Evolutionary conservation across 2,329 filamentous ascomycete species (phyloP).

Genomic region (Xylaria multiplex): DNA sequence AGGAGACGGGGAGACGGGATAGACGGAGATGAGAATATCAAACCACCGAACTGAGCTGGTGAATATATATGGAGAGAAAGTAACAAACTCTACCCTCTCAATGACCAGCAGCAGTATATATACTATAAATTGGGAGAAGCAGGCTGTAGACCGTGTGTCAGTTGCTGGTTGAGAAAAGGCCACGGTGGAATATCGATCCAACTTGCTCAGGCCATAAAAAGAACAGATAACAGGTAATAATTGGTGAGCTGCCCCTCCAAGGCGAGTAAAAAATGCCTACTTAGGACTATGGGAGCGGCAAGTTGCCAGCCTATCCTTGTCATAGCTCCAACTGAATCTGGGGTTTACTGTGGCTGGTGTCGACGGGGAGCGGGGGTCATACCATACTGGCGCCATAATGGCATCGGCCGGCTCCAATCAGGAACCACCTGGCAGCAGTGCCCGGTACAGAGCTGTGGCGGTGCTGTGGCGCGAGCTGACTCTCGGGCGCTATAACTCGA

Average conservation of each 20-base stretch:
- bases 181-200: conserved; percentile 53
- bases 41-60: neutral
- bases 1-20: conserved; percentile 1
- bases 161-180: conserved; percentile 51
- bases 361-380: too few relatives aligned
- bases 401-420: neutral
- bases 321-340: conserved; percentile 32
- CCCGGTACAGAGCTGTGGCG: neutral
- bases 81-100: conserved; percentile 5
- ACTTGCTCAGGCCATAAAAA: conserved; percentile 19
- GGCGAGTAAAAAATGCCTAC: conserved; percentile 1
- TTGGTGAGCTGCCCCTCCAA: conserved; percentile 32
- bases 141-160: conserved; percentile 15
- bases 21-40: conserved; percentile 13
- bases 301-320: conserved; percentile 26
- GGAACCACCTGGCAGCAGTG: neutral
- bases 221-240: conserved; percentile 36
- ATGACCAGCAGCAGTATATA: conserved; percentile 4
- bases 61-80: conserved; percentile 13
- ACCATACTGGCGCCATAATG: too few relatives aligned
- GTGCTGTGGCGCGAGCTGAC: conserved; percentile 45
- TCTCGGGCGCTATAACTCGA: conserved; percentile 22
- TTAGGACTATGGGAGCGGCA: too few relatives aligned
- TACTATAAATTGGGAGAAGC: conserved; percentile 28
- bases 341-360: conserved; percentile 42